phyloP scores from a whole-genome alignment of 2,329 filamentous ascomycete species.

The Polychaeton citri region DNA sequence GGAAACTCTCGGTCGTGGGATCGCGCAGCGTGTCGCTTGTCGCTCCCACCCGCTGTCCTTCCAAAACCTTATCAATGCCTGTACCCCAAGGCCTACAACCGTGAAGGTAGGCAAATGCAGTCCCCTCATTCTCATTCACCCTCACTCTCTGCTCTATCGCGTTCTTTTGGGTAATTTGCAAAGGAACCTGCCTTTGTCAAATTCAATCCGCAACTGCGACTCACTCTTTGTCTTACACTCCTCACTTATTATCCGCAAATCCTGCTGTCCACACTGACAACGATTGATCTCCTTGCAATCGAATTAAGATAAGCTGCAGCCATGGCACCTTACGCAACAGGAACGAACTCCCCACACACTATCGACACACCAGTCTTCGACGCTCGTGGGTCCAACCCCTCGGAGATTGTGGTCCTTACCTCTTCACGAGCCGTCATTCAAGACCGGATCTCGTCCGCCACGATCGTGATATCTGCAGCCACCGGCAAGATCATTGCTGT shows the following conservation, averaged over 20 bases:
- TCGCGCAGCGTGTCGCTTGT: not conserved
- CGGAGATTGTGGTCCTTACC: constrained; percentile 56
- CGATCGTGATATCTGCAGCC: constrained; percentile 60
- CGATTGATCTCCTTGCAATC: constrained; percentile 99
- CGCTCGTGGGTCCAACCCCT: constrained; percentile 3
- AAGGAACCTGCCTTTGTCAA: constrained; percentile 89
- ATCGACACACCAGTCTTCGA: constrained; percentile 2
- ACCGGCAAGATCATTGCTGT: constrained; percentile 79
- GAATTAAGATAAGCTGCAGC: constrained; percentile 34
- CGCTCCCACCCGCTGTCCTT: too few relatives aligned
- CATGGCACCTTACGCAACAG: constrained; percentile 20
- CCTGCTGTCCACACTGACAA: too few relatives aligned
- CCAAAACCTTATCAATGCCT: not conserved
- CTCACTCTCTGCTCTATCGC: too few relatives aligned
- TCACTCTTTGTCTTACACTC: too few relatives aligned
- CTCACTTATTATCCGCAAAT: too few relatives aligned
- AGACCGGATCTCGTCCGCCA: constrained; percentile 65
- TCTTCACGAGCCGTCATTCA: constrained; percentile 75
- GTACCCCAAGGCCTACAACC: not conserved
- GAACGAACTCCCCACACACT: constrained; percentile 12
- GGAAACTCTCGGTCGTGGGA: not conserved
- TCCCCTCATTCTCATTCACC: not conserved
- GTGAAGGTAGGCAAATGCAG: not conserved
- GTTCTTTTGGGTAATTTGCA: too few relatives aligned
- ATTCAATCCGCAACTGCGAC: constrained; percentile 96